Base-by-base conservation (phyloP, 2,329 filamentous ascomycete species). In the Cladosporium sp. region DNA sequence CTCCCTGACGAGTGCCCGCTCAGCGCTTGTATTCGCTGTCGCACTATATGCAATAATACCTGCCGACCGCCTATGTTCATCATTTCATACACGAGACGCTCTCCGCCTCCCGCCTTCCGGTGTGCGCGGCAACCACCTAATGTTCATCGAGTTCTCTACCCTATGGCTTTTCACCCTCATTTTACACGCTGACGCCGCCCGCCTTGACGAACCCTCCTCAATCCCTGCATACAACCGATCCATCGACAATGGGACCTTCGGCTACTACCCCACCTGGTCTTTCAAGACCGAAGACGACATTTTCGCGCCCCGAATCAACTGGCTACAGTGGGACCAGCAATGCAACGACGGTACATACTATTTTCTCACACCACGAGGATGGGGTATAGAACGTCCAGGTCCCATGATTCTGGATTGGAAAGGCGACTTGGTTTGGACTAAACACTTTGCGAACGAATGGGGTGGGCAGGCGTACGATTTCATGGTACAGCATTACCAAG, bases 401-500 rank as follows among this genome's bases (percentile, higher is more conserved):
- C 61, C 61, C 1, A 61, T 61, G 54, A 64, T 65, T 8, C 47
- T 62, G 22, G 58, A 63, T 43, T 52, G 47, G 8, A 44, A 55
- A 20, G 60, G 59, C 9, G 54, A 56, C 2, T 38, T 61, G 15
- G 47, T 64, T 11, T 64, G 61, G 62, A 53, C 54, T 12, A 42
- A 56, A 13, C 54, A 60, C 30, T 58, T 55, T 24, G 50, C 9
- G 53, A 60, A 60, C 22, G 48, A 57, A 6, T 59, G 51, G 36
- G 56, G 56, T 2, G 59, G 60, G 1, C 56, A 61, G 30, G 61
- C 60, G 7, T 63, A 62, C 36, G 56, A 67, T 49, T 43, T 67
- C 3, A 59, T 54, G 36, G 63, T 64, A 13, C 66, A 68, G 49
- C 51, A 60, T 37, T 64, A 63, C 43, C 53, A 60, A 30, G 64